Evolutionary conservation across 164 flowering plant genomes (phyloP).

Genomic region (Vitis vinifera): ASM3070453v1 NC_081806.1:5636501-5637000

Average conservation of each 20-base stretch:
- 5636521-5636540: constrained; percentile 82
- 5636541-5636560: constrained; percentile 73
- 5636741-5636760: constrained; percentile 74
- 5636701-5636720: constrained; percentile 72
- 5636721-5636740: constrained; percentile 63
- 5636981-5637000: constrained; percentile 81
- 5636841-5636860: background rate
- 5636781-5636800: background rate
- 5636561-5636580: constrained; percentile 57
- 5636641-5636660: constrained; percentile 56
- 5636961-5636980: constrained; percentile 73
- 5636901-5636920: background rate
- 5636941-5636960: constrained; percentile 75
- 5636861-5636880: background rate
- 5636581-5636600: background rate
- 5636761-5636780: constrained; percentile 68
- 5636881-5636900: background rate
- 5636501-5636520: constrained; percentile 87
- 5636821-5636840: too few species aligned
- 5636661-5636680: constrained; percentile 61
- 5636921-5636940: constrained; percentile 52
- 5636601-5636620: background rate
- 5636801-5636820: too few species aligned
- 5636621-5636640: too few species aligned
- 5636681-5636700: constrained; percentile 67